phyloP scores from a whole-genome alignment of 164 flowering plant species.

The Berberis vulgaris region DNA sequence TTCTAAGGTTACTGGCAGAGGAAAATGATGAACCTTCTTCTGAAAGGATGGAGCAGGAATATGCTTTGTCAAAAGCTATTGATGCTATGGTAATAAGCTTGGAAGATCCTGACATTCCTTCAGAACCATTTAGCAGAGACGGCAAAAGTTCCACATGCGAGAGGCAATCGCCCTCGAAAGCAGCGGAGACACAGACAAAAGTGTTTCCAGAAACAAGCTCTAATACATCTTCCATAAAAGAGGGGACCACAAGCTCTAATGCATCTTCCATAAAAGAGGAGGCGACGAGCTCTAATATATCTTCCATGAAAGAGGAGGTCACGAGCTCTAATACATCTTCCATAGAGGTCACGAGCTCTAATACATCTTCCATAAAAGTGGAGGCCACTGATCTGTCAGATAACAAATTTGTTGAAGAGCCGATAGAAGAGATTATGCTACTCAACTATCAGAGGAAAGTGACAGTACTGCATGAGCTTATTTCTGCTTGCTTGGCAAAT shows the following conservation, averaged over 20 bases:
- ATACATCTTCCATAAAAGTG: conserved; percentile 6
- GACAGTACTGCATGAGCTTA: conserved; percentile 70
- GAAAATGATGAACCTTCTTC: conserved; percentile 42
- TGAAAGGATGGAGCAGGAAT: conserved; percentile 44
- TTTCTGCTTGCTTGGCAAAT: conserved; percentile 89
- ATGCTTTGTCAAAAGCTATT: conserved; percentile 64
- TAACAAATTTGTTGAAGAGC: conserved; percentile 28
- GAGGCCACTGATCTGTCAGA: conserved; percentile 18
- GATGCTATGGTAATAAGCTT: conserved; percentile 56
- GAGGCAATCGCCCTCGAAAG: conserved; percentile 26
- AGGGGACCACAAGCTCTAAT: no score
- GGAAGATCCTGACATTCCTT: conserved; percentile 32
- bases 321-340: no score
- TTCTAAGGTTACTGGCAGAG: conserved; percentile 68
- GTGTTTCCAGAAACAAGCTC: conserved; percentile 4
- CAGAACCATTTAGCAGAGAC: conserved; percentile 38
- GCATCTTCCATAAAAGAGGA: background rate
- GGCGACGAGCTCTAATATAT: background rate
- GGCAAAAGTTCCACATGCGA: conserved; percentile 32
- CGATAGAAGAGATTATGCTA: conserved; percentile 40
- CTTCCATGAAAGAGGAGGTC: no score
- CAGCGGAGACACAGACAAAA: conserved; percentile 14
- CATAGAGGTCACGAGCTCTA: background rate
- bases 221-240: background rate
- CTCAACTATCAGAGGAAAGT: conserved; percentile 66